Evolutionary conservation across 768 basidiomycete species (phyloP), one percentile per base, ranked within the genome.

Genomic region (Mycena leptocephala): DNA sequence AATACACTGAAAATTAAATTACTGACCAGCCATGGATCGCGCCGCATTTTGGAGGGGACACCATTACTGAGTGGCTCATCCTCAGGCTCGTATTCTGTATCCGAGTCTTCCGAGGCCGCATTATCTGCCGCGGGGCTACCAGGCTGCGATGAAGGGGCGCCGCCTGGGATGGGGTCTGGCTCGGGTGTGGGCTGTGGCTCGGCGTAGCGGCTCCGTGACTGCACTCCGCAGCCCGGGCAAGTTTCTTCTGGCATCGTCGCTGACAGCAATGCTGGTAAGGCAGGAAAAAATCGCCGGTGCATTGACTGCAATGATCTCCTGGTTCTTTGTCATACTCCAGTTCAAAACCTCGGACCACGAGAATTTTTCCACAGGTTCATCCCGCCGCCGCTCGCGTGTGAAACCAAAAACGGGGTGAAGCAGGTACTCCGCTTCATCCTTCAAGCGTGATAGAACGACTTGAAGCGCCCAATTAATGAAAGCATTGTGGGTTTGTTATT

Each of bases 1-100:
- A 51, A n/a, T 5, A 37, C 8, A 63, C n/a, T 22, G 62, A 24
- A 63, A 63, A n/a, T 26, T 24, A 11, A 46, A 53, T 56, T 30
- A 59, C 68, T 41, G 3, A 70, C 68, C 37, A 70, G 68, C 68
- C 68, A 70, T 24, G 68, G 68, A 28, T 70, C 68, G 18, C 68
- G n/a, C 41, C 28, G 55, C 68, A 70, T 70, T 32, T 33, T 59
- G 2, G 55, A 56, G 2, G 56, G 56, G 9, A 70, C 68, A 43
- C 68, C 68, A 24, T 9, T 59, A 26, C 28, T 61, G 26, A 70
- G 26, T 5, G 56, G 28, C 30, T 43, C 68, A 11, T 55, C 66
- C 51, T 56, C 68, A n/a, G 0, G 22, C 2, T 70, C 56, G 20
- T 59, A 2, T 13, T 70, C 66, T 39, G 53, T 37, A 41, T 65